Conservation (phyloP, 1,139 yeast species). For the Yarrowia galli region DNA sequence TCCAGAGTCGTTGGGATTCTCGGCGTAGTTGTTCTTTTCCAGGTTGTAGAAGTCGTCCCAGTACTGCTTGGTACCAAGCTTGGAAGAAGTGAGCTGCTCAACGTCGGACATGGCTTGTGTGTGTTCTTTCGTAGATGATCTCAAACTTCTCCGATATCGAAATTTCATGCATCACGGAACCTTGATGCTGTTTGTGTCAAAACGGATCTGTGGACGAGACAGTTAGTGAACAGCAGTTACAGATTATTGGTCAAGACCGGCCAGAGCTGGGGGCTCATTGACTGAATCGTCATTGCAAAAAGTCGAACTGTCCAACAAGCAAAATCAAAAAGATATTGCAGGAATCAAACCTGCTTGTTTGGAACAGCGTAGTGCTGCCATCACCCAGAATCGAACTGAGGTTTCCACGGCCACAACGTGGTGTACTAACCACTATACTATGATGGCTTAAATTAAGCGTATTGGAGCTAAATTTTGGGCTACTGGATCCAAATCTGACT, state of each 20-base stretch:
- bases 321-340: not conserved
- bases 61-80: constrained; percentile 44
- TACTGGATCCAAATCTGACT: not conserved
- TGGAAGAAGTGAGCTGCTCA: constrained; percentile 31
- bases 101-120: constrained; percentile 26
- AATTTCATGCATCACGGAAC: constrained; percentile 28
- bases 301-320: too few species aligned
- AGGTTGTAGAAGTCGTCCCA: constrained; percentile 88
- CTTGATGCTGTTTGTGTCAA: not conserved
- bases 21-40: constrained; percentile 73
- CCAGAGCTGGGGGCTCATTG: too few species aligned
- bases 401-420: constrained; percentile 54
- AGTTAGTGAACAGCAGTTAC: too few species aligned
- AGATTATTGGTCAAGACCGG: too few species aligned
- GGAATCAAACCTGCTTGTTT: constrained; percentile 27
- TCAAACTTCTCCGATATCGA: constrained; percentile 3
- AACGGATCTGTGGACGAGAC: too few species aligned
- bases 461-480: not conserved
- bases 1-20: constrained; percentile 83
- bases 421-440: constrained; percentile 47
- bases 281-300: too few species aligned
- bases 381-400: constrained; percentile 54
- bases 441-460: constrained; percentile 47
- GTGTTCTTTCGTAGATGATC: not conserved
- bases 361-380: constrained; percentile 46